These are phyloP conservation scores for Neophaeococcomyces aloes DNA, from an alignment of 2,329 filamentous ascomycete species.

Conservation along the genomic window DNA sequence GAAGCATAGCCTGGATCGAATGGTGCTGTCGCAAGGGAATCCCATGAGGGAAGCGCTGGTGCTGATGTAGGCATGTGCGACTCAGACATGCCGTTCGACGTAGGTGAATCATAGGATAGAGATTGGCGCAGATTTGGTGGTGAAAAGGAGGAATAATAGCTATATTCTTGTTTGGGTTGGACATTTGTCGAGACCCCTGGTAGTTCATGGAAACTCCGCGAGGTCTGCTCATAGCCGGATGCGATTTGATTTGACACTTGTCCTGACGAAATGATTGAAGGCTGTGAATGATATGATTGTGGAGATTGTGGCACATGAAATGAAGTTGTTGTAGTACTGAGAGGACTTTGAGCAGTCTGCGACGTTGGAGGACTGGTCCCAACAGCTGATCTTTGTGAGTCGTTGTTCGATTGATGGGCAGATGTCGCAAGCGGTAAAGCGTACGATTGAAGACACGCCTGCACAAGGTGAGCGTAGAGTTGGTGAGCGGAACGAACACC, in stretches of 20 bases:
- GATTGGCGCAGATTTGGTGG: conserved; percentile 10
- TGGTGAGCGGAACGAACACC: conserved; percentile 75
- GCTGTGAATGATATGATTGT: conserved; percentile 11
- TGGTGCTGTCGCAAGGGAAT: conserved; percentile 21
- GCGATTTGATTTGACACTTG: not conserved
- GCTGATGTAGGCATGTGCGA: conserved; percentile 2
- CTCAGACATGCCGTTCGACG: conserved; percentile 3
- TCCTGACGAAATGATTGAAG: not conserved
- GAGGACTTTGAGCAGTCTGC: conserved; percentile 28
- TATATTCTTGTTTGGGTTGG: not conserved
- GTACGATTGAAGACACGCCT: conserved; percentile 80
- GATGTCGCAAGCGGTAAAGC: conserved; percentile 32
- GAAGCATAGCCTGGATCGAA: conserved; percentile 16
- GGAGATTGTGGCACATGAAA: conserved; percentile 26
- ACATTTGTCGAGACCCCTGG: not conserved
- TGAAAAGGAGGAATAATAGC: conserved; percentile 1
- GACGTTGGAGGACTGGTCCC: conserved; percentile 29
- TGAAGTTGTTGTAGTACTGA: conserved; percentile 29
- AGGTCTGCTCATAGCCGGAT: not conserved
- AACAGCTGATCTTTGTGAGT: conserved; percentile 31
- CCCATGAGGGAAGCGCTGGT: conserved; percentile 28
- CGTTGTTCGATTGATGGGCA: conserved; percentile 29
- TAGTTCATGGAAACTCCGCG: not conserved
- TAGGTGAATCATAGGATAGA: conserved; percentile 8
- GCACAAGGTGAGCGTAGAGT: conserved; percentile 75